Evolutionary conservation across 2,329 filamentous ascomycete genomes (phyloP).

Genomic region (Fusarium liriodendri): DNA sequence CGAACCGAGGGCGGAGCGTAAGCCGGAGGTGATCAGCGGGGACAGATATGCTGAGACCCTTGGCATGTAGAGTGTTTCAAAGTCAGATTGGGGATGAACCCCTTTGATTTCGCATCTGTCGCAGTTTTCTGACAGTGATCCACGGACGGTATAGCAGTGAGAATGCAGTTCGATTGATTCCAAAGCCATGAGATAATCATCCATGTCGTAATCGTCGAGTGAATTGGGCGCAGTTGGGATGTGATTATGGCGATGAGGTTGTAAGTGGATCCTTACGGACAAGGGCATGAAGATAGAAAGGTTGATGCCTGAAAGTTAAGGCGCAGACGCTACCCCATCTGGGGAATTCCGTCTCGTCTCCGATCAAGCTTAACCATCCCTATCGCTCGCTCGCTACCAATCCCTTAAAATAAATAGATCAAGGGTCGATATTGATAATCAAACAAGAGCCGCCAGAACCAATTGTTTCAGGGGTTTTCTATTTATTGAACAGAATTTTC

Average conservation of each 20-base stretch:
- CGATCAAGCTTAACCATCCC: not conserved
- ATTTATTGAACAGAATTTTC: not conserved
- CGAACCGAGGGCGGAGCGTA: not conserved
- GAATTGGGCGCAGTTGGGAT: not conserved
- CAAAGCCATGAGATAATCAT: not conserved
- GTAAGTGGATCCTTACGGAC: slow-evolving; percentile 7
- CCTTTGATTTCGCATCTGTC: slow-evolving; percentile 19
- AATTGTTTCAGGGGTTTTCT: not conserved
- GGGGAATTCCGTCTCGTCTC: not conserved
- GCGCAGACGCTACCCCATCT: not conserved
- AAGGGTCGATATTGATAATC: not conserved
- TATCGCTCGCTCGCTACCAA: not conserved
- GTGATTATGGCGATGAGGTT: slow-evolving; percentile 7
- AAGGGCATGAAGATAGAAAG: not conserved
- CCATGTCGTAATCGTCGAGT: not conserved
- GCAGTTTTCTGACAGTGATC: slow-evolving; percentile 3
- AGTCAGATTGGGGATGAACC: slow-evolving; percentile 22
- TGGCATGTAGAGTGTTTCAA: slow-evolving; percentile 27
- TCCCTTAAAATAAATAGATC: not conserved
- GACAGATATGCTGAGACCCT: slow-evolving; percentile 8
- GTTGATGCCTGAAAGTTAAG: not conserved
- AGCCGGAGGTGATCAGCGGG: slow-evolving; percentile 3
- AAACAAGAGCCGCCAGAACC: not conserved
- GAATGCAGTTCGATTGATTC: not conserved
- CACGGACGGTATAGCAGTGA: not conserved